phyloP scores from a whole-genome alignment of 148 eudicot genomes.

The Amaranthus cruentus region DNA sequence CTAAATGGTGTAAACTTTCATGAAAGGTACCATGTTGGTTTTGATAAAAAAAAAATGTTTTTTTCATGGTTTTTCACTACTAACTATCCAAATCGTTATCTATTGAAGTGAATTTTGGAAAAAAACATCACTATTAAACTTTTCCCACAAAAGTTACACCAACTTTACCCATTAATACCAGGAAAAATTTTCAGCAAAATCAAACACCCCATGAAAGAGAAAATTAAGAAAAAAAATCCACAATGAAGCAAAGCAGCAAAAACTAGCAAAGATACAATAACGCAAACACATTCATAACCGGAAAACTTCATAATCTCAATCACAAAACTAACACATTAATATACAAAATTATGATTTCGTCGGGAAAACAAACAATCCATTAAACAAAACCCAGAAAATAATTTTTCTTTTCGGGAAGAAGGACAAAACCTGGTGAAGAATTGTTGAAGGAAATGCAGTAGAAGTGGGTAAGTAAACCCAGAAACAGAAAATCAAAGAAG shows the following conservation, averaged over 20 bases:
- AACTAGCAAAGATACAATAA: neutral
- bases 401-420: neutral
- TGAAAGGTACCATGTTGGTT: no score
- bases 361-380: neutral
- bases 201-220: neutral
- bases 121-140: no score
- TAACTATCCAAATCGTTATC: no score
- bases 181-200: no score
- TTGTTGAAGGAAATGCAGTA: conserved; percentile 45
- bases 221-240: neutral
- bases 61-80: no score
- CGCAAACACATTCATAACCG: conserved; percentile 3
- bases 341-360: neutral
- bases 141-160: no score
- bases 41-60: no score
- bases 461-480: conserved; percentile 57
- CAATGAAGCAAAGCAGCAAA: neutral
- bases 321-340: neutral
- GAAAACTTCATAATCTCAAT: neutral
- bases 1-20: no score
- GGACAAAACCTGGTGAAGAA: conserved; percentile 53
- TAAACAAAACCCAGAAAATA: neutral
- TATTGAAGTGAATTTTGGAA: no score
- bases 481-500: conserved; percentile 51
- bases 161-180: no score